Evolutionary conservation across 2,329 filamentous ascomycete genomes (phyloP).

Genomic region (Cladosporium colombiae): DNA sequence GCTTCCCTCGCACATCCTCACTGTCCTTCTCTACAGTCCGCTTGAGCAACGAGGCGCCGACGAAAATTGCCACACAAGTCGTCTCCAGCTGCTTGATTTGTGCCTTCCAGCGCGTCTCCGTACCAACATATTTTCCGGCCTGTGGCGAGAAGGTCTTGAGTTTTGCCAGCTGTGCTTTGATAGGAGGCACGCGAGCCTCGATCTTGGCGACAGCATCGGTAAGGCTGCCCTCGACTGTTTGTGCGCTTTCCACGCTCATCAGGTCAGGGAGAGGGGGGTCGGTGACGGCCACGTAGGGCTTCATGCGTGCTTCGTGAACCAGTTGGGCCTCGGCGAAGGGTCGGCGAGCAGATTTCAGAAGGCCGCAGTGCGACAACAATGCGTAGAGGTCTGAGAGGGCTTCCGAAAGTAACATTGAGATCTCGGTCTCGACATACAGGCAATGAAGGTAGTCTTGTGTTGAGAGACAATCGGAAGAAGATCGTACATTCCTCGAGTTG

Average conservation of each 20-base stretch:
- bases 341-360: slow-evolving; percentile 54
- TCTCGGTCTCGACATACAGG: slow-evolving; percentile 33
- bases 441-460: slow-evolving; percentile 31
- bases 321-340: slow-evolving; percentile 69
- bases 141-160: slow-evolving; percentile 41
- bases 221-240: slow-evolving; percentile 6
- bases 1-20: slow-evolving; percentile 16
- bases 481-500: slow-evolving; percentile 33
- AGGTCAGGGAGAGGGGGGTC: slow-evolving; percentile 68
- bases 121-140: slow-evolving; percentile 39
- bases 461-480: slow-evolving; percentile 24
- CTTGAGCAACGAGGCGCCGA: slow-evolving; percentile 31
- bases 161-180: slow-evolving; percentile 38
- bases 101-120: slow-evolving; percentile 40
- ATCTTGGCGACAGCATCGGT: slow-evolving; percentile 12
- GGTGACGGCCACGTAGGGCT: slow-evolving; percentile 70
- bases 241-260: slow-evolving; percentile 56
- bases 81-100: slow-evolving; percentile 38
- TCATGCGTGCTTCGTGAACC: slow-evolving; percentile 84
- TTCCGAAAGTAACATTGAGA: slow-evolving; percentile 33
- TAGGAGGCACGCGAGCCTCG: slow-evolving; percentile 34
- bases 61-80: slow-evolving; percentile 34
- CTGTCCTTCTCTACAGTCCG: slow-evolving; percentile 24
- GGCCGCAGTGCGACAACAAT: slow-evolving; percentile 59
- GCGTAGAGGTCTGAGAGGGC: slow-evolving; percentile 60